Evolutionary conservation across 2,329 filamentous ascomycete species (phyloP).

Genomic region (Elsinoe necatrix): DNA sequence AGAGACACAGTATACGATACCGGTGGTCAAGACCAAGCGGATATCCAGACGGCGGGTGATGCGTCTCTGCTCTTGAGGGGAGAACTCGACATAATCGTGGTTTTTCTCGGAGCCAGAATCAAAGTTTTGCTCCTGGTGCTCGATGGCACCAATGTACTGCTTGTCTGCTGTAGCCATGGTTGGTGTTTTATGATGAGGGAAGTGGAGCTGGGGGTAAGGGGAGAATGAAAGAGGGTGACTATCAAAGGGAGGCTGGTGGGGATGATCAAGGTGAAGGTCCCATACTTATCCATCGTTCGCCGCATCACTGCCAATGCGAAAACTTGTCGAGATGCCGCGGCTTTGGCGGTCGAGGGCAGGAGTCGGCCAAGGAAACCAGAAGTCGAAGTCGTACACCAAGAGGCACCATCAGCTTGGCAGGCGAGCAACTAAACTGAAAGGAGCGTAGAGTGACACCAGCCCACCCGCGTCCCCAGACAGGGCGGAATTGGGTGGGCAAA

Average conservation of each 20-base stretch:
- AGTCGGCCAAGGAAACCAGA: constrained; percentile 6
- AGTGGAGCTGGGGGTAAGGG: not conserved
- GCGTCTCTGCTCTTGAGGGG: constrained; percentile 49
- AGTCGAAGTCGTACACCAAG: constrained; percentile 12
- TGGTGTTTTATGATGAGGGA: not conserved
- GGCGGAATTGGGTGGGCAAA: constrained; percentile 8
- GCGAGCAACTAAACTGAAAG: not conserved
- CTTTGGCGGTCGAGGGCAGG: not conserved
- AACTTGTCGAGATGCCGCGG: constrained; percentile 12
- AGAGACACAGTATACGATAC: constrained; percentile 60
- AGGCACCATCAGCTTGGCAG: constrained; percentile 12
- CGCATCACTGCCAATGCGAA: constrained; percentile 6
- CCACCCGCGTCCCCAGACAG: constrained; percentile 9
- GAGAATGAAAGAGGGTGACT: not conserved
- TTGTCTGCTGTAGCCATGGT: constrained; percentile 2
- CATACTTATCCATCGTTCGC: constrained; percentile 8
- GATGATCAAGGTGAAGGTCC: constrained; percentile 1
- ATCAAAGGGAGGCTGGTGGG: not conserved
- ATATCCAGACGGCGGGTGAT: constrained; percentile 62
- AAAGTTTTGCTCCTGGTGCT: constrained; percentile 8
- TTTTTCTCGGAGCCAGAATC: constrained; percentile 12
- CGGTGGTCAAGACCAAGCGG: constrained; percentile 36
- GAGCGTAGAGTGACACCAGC: not conserved
- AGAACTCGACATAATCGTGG: constrained; percentile 32
- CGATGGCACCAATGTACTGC: not conserved